Evolutionary conservation across 1,284 basidiomycete species (phyloP).

Genomic region (Bjerkandera adusta): DNA sequence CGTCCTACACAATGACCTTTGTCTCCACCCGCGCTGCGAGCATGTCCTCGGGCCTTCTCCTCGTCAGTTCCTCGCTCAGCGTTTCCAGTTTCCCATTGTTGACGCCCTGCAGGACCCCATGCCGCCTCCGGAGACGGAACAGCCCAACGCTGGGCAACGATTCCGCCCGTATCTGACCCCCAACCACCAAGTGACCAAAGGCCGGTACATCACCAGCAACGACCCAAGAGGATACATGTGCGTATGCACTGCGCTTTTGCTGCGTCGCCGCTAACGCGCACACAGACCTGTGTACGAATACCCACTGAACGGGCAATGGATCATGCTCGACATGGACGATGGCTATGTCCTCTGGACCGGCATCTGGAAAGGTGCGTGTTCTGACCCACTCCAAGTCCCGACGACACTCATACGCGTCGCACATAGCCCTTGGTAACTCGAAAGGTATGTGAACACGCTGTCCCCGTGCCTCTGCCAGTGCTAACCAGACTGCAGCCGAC

Average conservation of each 20-base stretch:
- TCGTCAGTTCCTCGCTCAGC: conserved; percentile 19
- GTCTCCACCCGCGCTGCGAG: conserved; percentile 26
- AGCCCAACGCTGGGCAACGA: conserved; percentile 42
- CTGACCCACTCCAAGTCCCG: conserved; percentile 3
- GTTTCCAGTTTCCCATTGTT: neutral
- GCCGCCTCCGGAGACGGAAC: conserved; percentile 41
- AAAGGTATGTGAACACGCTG: conserved; percentile 52
- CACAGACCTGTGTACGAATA: conserved; percentile 82
- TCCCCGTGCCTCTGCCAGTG: conserved; percentile 5
- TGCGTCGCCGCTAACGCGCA: conserved; percentile 12
- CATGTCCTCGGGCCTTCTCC: conserved; percentile 30
- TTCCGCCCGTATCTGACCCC: conserved; percentile 76
- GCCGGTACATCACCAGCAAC: conserved; percentile 83
- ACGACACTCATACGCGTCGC: neutral
- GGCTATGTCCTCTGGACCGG: conserved; percentile 86
- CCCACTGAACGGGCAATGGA: conserved; percentile 84
- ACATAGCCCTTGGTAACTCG: conserved; percentile 74
- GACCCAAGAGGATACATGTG: conserved; percentile 86
- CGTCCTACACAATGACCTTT: conserved; percentile 25
- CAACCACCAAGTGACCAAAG: conserved; percentile 79
- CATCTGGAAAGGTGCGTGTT: conserved; percentile 76
- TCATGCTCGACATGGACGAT: conserved; percentile 91
- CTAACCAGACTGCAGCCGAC: conserved; percentile 52
- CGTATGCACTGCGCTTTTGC: conserved; percentile 21
- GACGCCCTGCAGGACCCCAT: conserved; percentile 44